Evolutionary conservation across 306 rosid genomes (phyloP), one percentile per base, ranked within the genome.

Genomic region (Pterocarpus santalinus): DNA sequence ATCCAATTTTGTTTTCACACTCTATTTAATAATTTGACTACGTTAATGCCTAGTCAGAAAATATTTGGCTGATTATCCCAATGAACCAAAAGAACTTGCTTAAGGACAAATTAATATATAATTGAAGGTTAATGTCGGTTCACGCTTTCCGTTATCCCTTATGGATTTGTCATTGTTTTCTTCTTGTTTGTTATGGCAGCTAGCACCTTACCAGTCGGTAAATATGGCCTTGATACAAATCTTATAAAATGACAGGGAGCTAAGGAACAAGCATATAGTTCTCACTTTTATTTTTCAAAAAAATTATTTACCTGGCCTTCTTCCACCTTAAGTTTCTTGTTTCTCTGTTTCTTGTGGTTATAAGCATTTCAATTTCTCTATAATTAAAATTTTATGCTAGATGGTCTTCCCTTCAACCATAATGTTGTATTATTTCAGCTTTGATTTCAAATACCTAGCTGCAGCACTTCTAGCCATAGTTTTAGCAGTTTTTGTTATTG

Each of bases 121-220:
- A 1, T 62, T 32, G 8, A 61, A 62, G 43, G 67, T 4, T 62
- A 62, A 30, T 62, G 22, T 51, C n/a, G 53, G 13, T 47, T 47
- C 53, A 2, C n/a, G 8, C 53, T 47, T 22, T 22, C 34, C 63
- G 32, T 57, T 8, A 57, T 57, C 63, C 34, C 63, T 22, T 60
- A 32, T 60, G 67, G 16, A 62, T 38, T 64, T 55, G 32, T n/a
- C 52, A 12, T 63, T 15, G 12, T 65, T 66, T 66, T 66, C 70
- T 39, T 65, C 69, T 35, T 64, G 52, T 66, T 35, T 16, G 51
- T 66, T 15, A 66, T 41, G n/a, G 57, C 57, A 51, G 22, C 57
- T 51, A 14, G 57, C 57, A 51, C 17, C 1, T 13, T 13, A 51
- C 16, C 17, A 51, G 6, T 51, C n/a, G n/a, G 57, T 14, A 51